A percentile compares a stretch with the other conserved stretches of the same genome.
Conservation (phyloP, 1,284 basidiomycete species). For the Cronartium ribicola region DNA sequence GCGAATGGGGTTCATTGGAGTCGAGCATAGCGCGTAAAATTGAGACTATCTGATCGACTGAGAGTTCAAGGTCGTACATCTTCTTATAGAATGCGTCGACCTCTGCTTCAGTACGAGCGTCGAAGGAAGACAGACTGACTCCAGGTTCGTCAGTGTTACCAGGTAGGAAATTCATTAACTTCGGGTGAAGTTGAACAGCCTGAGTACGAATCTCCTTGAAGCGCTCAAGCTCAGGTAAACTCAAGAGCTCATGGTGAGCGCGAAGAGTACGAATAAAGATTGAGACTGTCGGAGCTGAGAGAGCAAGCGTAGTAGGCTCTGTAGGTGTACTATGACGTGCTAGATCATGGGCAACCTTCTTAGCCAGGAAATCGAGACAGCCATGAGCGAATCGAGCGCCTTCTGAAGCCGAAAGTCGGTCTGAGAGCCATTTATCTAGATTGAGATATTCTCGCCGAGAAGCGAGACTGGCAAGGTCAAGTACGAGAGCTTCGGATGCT, state of each 20-base stretch:
- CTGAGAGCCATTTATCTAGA: conserved; percentile 90
- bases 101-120: conserved; percentile 81
- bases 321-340: conserved; percentile 62
- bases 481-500: conserved; percentile 59
- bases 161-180: conserved; percentile 91
- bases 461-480: conserved; percentile 89
- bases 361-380: conserved; percentile 77
- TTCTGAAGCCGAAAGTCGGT: conserved; percentile 68
- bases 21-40: conserved; percentile 80
- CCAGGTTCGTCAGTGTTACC: conserved; percentile 82
- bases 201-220: conserved; percentile 89
- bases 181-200: conserved; percentile 91
- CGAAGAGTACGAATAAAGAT: conserved; percentile 84
- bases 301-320: conserved; percentile 73
- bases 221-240: conserved; percentile 70
- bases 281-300: conserved; percentile 79
- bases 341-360: conserved; percentile 83
- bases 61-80: conserved; percentile 89
- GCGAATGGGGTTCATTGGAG: conserved; percentile 76
- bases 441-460: conserved; percentile 90
- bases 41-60: conserved; percentile 86
- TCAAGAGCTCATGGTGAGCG: conserved; percentile 56
- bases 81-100: conserved; percentile 94
- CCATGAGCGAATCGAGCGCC: conserved; percentile 81
- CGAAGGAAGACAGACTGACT: conserved; percentile 80